These are phyloP conservation scores for Dissoconium aciculare DNA, from an alignment of 2,329 filamentous ascomycete species.

Conservation along the genomic window DNA sequence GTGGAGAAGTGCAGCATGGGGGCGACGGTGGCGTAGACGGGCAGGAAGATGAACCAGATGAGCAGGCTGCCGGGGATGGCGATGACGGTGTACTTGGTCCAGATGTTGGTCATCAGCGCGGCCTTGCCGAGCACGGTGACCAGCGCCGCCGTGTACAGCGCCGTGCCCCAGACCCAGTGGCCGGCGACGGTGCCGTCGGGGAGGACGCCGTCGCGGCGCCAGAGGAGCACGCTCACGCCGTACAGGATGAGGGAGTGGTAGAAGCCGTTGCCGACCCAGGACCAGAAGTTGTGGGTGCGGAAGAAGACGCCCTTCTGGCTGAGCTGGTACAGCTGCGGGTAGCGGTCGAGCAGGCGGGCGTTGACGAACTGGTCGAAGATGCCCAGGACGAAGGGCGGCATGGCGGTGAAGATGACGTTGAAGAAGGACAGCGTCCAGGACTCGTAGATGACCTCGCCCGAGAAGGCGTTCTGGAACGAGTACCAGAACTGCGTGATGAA, in stretches of 20 bases:
- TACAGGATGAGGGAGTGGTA: constrained; percentile 95
- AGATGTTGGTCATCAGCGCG: constrained; percentile 86
- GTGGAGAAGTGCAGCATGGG: constrained; percentile 66
- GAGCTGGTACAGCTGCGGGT: constrained; percentile 87
- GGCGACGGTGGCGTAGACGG: constrained; percentile 71
- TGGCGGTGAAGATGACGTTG: constrained; percentile 93
- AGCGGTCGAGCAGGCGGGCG: constrained; percentile 80
- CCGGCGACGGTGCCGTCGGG: constrained; percentile 68
- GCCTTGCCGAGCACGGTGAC: constrained; percentile 90
- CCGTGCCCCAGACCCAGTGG: constrained; percentile 96
- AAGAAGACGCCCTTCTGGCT: constrained; percentile 92
- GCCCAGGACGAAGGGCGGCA: constrained; percentile 84
- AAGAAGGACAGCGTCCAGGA: constrained; percentile 99
- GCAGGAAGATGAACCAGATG: constrained; percentile 83
- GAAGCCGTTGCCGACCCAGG: constrained; percentile 87
- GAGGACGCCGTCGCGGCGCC: constrained; percentile 63
- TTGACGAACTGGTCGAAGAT: constrained; percentile 98
- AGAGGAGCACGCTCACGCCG: constrained; percentile 67
- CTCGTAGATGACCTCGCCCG: constrained; percentile 94
- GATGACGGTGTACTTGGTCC: constrained; percentile 95
- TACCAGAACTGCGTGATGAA: constrained; percentile 99
- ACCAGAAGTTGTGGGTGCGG: constrained; percentile 76
- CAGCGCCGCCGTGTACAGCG: constrained; percentile 87
- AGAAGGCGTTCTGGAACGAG: constrained; percentile 96
- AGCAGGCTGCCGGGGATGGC: constrained; percentile 87